Evolutionary conservation across 2,329 filamentous ascomycete species (phyloP), one percentile per base, ranked within the genome.

Genomic region (Ophiocordyceps unilateralis): DNA sequence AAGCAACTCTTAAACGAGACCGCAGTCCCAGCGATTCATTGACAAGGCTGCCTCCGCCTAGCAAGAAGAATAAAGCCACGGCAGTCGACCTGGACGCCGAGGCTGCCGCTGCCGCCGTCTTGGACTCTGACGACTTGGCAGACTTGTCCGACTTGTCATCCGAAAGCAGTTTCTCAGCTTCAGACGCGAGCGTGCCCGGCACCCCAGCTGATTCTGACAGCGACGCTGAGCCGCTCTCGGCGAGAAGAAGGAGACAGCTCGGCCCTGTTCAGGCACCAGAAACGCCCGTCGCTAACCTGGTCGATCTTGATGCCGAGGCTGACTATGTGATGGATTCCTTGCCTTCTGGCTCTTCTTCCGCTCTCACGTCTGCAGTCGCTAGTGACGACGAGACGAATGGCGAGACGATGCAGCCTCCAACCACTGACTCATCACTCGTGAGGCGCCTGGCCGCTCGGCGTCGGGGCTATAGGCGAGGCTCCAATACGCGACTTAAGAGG

Each of bases 391-490:
- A 32, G 30, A 6, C 30, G 43, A 55, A 59, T 40, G 46, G 41
- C 17, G 53, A 54, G 7, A 48, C 42, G 6, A 42, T 24, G 24
- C 22, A 4, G n/a, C 24, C 11, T 11, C 11, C 6, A 26, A 26
- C 24, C 30, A 12, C 12, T 6, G 12, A n/a, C 12, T 7, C 6
- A 26, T 21, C 14, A 19, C 10, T 11, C 14, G 9, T 20, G 34
- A 42, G 3, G 15, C 45, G 44, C 39, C 50, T 57, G 24, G 49
- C 53, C 4, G 44, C 43, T 8, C 48, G 46, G 5, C 61, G 61
- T 21, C 66, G 61, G 19, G 63, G 54, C 5, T 65, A 54, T 47
- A 47, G 60, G 40, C 44, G 46, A 19, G 54, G 49, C 30, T 55
- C 54, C 41, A 51, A 40, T 38, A 41, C 48, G 10, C 57, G 61